Evolutionary conservation across 345 rosid genomes (phyloP).

Genomic region (Eucalyptus fibrosa): DNA sequence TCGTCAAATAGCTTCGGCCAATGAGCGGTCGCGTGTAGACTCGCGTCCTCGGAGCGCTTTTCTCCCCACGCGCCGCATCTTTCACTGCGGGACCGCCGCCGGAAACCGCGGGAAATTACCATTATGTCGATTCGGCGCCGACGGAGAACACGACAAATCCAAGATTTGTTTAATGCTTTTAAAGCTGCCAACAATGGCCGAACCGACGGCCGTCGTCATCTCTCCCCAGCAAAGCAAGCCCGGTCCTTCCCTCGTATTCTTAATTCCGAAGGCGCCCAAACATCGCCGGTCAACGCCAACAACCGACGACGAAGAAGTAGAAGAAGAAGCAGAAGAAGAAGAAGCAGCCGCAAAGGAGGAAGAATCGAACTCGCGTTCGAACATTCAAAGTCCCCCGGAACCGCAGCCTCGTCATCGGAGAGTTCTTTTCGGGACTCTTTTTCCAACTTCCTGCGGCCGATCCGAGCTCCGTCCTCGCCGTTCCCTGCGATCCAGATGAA

Average conservation of each 20-base stretch:
- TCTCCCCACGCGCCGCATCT: not conserved
- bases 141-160: not conserved
- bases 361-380: no score
- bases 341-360: no score
- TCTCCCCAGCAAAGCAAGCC: no score
- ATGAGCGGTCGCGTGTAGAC: not conserved
- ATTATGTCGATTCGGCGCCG: not conserved
- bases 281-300: no score
- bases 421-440: not conserved
- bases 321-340: no score
- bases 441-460: not conserved
- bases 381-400: no score
- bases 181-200: not conserved
- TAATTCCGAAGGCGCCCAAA: no score
- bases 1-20: not conserved
- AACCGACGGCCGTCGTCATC: not conserved
- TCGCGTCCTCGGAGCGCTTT: not conserved
- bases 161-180: not conserved
- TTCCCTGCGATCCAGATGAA: not conserved
- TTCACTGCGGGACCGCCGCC: not conserved
- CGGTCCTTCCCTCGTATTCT: no score
- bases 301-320: no score
- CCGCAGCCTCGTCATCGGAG: not conserved
- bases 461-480: not conserved
- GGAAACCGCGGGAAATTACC: not conserved